These are phyloP conservation scores for Sambucus nigra DNA, from an alignment of 129 eudicot genomes.

Conservation along the genomic window DNA sequence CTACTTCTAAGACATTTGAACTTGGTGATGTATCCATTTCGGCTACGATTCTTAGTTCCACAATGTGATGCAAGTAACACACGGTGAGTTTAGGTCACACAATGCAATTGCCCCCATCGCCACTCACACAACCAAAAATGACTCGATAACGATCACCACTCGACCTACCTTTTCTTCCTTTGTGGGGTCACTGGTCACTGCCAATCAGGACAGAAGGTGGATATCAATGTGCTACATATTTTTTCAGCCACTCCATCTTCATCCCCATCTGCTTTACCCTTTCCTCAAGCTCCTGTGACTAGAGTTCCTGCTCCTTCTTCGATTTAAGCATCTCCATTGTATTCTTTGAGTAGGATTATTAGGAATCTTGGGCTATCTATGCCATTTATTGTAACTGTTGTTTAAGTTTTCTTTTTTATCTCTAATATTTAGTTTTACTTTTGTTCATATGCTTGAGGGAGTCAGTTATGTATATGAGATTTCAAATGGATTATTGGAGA, in stretches of 20 bases:
- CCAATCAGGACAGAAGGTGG: slow-evolving; percentile 81
- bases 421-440: too few relatives aligned
- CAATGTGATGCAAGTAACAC: slow-evolving; percentile 93
- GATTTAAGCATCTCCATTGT: slow-evolving; percentile 16
- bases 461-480: too few relatives aligned
- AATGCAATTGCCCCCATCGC: slow-evolving; percentile 57
- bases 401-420: too few relatives aligned
- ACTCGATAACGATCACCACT: slow-evolving; percentile 39
- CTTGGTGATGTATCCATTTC: too few relatives aligned
- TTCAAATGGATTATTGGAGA: too few relatives aligned
- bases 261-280: slow-evolving; percentile 14
- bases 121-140: slow-evolving; percentile 72
- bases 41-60: slow-evolving; percentile 73
- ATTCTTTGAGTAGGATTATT: not conserved
- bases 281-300: slow-evolving; percentile 14
- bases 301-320: slow-evolving; percentile 34
- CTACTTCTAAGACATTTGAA: too few relatives aligned
- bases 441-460: too few relatives aligned
- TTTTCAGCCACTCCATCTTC: slow-evolving; percentile 40
- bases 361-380: slow-evolving; percentile 18
- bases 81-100: slow-evolving; percentile 53
- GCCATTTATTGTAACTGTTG: slow-evolving; percentile 12
- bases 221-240: slow-evolving; percentile 44
- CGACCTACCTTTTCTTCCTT: slow-evolving; percentile 67
- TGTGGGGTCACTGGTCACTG: slow-evolving; percentile 94